Evolutionary conservation across 495 filamentous ascomycete species (phyloP).

Genomic region (Wilcoxina mikolae): DNA sequence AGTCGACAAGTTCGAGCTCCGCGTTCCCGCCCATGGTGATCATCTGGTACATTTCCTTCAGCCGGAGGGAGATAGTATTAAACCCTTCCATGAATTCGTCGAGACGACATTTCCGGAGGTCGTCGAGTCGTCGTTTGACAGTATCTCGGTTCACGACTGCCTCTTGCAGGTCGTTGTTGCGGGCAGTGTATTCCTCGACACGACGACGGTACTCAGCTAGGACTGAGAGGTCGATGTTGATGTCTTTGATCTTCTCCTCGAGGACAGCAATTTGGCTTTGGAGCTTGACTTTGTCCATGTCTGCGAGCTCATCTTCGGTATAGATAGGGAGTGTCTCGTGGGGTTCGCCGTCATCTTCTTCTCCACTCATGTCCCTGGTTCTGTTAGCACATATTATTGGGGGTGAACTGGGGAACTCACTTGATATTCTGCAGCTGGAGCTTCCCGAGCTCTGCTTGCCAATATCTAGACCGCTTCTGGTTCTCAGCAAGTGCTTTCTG

Average conservation of each 20-base stretch:
- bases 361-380: conserved; percentile 50
- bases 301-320: conserved; percentile 60
- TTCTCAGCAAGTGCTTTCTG: conserved; percentile 79
- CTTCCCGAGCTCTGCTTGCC: conserved; percentile 77
- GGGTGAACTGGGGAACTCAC: no score
- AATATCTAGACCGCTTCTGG: conserved; percentile 68
- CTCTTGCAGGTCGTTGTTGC: conserved; percentile 60
- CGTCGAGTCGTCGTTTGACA: conserved; percentile 79
- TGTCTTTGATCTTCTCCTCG: conserved; percentile 84
- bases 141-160: conserved; percentile 65
- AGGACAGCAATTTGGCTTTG: conserved; percentile 77
- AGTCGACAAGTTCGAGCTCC: conserved; percentile 91
- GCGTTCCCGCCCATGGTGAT: conserved; percentile 99
- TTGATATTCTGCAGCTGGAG: conserved; percentile 60
- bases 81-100: conserved; percentile 99
- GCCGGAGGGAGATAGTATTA: conserved; percentile 75
- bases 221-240: conserved; percentile 77
- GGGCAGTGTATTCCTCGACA: conserved; percentile 68
- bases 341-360: background rate
- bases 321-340: background rate
- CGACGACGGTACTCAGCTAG: conserved; percentile 86
- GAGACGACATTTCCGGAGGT: conserved; percentile 71
- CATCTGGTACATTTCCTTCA: conserved; percentile 99
- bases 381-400: no score
- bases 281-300: conserved; percentile 75